Base-by-base conservation (phyloP, 805 yeast species). In the Sugiyamaella smithiae region DNA sequence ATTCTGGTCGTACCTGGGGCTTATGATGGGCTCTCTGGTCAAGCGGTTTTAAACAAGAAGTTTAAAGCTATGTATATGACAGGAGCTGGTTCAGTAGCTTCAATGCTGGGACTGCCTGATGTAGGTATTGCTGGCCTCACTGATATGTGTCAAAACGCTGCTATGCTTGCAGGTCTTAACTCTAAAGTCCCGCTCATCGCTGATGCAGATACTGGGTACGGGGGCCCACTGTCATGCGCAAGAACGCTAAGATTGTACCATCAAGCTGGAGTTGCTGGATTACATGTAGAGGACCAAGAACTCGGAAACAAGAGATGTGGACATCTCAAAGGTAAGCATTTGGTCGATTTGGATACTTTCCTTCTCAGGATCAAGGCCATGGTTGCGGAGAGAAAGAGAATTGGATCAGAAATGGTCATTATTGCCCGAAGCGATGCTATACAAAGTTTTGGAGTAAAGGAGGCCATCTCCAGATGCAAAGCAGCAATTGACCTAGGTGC, bases 181-280 rank as follows among this genome's bases (percentile, higher is more conserved):
- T 40, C 28, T 6, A 35, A 12, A 8, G 20, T 36, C 11, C 48
- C 48, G 5, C 19, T 44, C 9, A 45, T 45, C 16, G 49, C 49
- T 14, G 49, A 45, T 25, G 49, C 49, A 14, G 49, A 45, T 23
- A 40, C 49, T 5, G 49, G 49, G 5, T 45, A 45, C 25, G 49
- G 49, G 6, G 40, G 40, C 6, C 26, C 45, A 4, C 9, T 32
- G 35, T 38, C 45, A 9, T 45, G 49, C 25, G 49, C 49, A 20
- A 19, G 45, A 25, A 45, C 49, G 11, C 33, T 45, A 11, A 35
- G 45, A 5, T 23, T 38, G n/a, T 45, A 38, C 23, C 38, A 29
- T 16, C 43, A 40, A 19, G 49, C 45, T 6, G 49, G 49, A 5
- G 29, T 45, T 11, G 43, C 49, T 11, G 49, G 31, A 6, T 32